Evolutionary conservation across 495 filamentous ascomycete species (phyloP), one percentile per base, ranked within the genome.

Genomic region (Penicillium lagena): DNA sequence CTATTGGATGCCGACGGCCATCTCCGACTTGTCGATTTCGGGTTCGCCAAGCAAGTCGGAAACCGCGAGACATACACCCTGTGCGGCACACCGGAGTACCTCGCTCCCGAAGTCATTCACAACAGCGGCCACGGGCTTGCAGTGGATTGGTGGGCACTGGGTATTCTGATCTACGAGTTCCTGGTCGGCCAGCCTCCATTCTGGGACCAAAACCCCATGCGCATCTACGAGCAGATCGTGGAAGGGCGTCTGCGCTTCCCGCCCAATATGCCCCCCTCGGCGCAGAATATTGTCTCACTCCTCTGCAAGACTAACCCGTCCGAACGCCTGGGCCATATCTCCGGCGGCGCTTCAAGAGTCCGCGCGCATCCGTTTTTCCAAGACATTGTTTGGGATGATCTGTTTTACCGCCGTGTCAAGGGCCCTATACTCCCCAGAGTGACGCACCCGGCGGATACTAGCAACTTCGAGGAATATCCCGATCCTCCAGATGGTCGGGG

Each of bases 131-230:
- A 98, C 59, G 90, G 87, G 28, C 88, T 87, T 31, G 91, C 93
- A 1, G 93, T 98, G n/a, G 93, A 98, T 65, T 98, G 93, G 93
- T 98, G 93, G 93, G 94, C 93, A 7, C 72, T 97, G 49, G 93
- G 93, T 7, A 95, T 98, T 50, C 65, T 98, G 40, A 88, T 96
- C 43, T 97, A 94, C 62, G 93, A 98, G 59, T 96, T 98, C 56
- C 71, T 96, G 22, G 89, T 93, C 4, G 93, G 93, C 31, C 94
- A 96, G 55, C 93, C 93, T 7, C 93, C 93, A 2, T 98, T 98
- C 64, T 98, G 91, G 87, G 87, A 96, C 59, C 81, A 88, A 40
- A 96, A 93, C 53, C 90, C 90, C 0, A 93, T 96, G 58, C 90
- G 93, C 57, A 95, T 96, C 44, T 97, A 97, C 68, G 90, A 95